Percentiles rank a stretch among this genome's conserved stretches.
These are phyloP conservation scores for Chlorella variabilis DNA, from an alignment of 163 green algal genomes.

Conservation along the genomic window DNA sequence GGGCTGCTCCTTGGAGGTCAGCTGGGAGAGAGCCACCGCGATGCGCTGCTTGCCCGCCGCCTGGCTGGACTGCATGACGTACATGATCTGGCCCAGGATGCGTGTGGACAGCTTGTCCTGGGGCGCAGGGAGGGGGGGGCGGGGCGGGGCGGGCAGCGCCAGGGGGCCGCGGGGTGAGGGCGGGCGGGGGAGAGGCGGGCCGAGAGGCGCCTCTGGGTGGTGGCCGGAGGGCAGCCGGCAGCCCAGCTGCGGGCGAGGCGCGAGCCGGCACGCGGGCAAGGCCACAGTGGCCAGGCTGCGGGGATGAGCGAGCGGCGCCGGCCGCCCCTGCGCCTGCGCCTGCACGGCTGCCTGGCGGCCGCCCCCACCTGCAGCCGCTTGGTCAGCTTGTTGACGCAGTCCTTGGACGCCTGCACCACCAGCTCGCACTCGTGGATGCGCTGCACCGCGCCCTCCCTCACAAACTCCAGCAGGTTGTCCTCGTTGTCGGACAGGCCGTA, in stretches of 20 bases:
- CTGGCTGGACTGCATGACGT: constrained; percentile 61
- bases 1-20: constrained; percentile 63
- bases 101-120: constrained; percentile 79
- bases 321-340: too few species aligned
- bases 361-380: constrained; percentile 77
- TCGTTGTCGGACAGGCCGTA: constrained; percentile 98
- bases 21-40: constrained; percentile 82
- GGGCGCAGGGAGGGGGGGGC: not conserved
- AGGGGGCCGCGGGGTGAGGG: not conserved
- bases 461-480: constrained; percentile 97
- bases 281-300: too few species aligned
- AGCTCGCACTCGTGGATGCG: constrained; percentile 86
- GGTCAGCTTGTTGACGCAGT: constrained; percentile 98
- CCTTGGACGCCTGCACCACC: constrained; percentile 86
- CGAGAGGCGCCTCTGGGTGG: too few species aligned
- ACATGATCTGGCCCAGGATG: constrained; percentile 89
- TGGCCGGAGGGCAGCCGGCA: not conserved
- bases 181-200: too few species aligned
- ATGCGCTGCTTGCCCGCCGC: constrained; percentile 70
- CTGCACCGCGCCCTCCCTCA: constrained; percentile 88
- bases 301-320: too few species aligned
- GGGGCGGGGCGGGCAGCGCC: not conserved
- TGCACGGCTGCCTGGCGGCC: too few species aligned
- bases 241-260: too few species aligned
- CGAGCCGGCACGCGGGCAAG: too few species aligned